Evolutionary conservation across 1,139 yeast species (phyloP), one percentile per base, ranked within the genome.

Genomic region (Lodderomyces orthopsilosis): DNA sequence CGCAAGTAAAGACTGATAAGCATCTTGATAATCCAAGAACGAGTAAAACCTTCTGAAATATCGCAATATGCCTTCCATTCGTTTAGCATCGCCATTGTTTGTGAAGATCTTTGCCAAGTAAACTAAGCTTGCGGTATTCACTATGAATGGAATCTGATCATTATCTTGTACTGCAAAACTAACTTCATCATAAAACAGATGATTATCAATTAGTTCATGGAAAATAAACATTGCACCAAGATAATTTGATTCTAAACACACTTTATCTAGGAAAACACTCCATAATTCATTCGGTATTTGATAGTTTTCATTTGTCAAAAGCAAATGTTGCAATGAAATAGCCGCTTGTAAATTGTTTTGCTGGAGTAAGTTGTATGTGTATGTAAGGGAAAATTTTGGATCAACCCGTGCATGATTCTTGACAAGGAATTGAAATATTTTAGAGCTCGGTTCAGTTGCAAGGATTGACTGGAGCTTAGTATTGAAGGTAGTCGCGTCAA

Each of bases 31-130:
- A 10, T 33, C 24, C 12, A 15, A 19, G 38, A 62, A 61, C 0
- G 76, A 70, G 52, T 69, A 71, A 47, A 62, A 72, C 35, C 74
- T 51, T 48, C 66, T 64, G 53, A 71, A 69, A 48, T 71, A 72
- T 9, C 51, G 54, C 6, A 63, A 35, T 14, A 70, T 40, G 0
- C 75, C 74, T 10, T 58, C 51, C 2, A 70, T 54, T 41, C 67
- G 55, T 8, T 47, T 48, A 1, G 60, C 50, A 44, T 66, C 65
- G 7, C 55, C 53, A 35, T 63, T 53, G n/a, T 55, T 57, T 12
- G 54, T 55, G 45, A 66, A 71, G 1, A 71, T 60, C 2, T 51
- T 37, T 0, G 68, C 62, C 8, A 73, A 47, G 6, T 44, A 49
- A 40, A 59, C 64, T 3, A 73, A 40, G 2, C 54, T 41, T 1